Evolutionary conservation across 257 asterid genomes (phyloP), one percentile per base, ranked within the genome.

Genomic region (Avicennia marina): DNA sequence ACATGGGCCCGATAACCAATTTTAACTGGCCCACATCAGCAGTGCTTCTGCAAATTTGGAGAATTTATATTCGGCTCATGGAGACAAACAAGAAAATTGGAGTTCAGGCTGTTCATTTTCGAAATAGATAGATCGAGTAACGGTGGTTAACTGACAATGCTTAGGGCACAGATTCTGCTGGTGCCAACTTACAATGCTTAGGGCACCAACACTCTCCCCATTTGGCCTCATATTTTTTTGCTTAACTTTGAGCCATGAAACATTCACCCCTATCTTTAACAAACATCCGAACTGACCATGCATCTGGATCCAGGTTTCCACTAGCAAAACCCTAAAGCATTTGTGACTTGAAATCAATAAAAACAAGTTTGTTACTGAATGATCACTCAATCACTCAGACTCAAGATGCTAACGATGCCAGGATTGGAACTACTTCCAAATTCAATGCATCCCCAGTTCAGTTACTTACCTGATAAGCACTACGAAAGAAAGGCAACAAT

Each of bases 131-230:
- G n/a, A n/a, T n/a, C n/a, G n/a, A n/a, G n/a, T n/a, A n/a, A n/a
- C n/a, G n/a, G n/a, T n/a, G n/a, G n/a, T n/a, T n/a, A n/a, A n/a
- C n/a, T n/a, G n/a, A n/a, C n/a, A n/a, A n/a, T n/a, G 22, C 22
- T 53, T n/a, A 2, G 17, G n/a, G n/a, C n/a, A 63, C 13, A 40
- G 2, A 49, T 56, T 32, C 46, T 63, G 40, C 63, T 24, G 42
- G 2, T 42, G 17, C 62, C 13, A 62, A 78, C 98, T 76, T 80
- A 91, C 97, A 66, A 91, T 77, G 89, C 95, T 91, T 52, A 91
- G 77, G 60, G 98, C 98, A 29, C 98, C 98, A 63, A 91, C 94
- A 72, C 98, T 93, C 82, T 91, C 98, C 62, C 98, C 98, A 64
- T 91, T 88, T 36, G 89, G 95, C 65, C 99, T 97, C 94, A 93